Conservation (phyloP, 768 basidiomycete species). For the Kwoniella pini region DNA sequence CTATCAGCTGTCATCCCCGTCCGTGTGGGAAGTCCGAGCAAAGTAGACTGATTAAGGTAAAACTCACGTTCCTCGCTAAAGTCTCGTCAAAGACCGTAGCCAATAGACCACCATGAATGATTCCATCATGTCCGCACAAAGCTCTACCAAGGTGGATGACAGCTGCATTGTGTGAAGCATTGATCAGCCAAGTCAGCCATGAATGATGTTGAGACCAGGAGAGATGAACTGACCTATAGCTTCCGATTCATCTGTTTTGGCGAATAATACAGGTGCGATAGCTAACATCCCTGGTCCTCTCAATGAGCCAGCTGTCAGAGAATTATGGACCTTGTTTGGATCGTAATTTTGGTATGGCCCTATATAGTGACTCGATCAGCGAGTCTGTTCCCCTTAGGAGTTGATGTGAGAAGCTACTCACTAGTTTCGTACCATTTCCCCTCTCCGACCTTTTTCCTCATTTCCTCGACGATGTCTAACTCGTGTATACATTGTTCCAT, state of each 20-base stretch:
- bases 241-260: slow-evolving; percentile 73
- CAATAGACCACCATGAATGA: slow-evolving; percentile 88
- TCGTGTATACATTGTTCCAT: slow-evolving; percentile 71
- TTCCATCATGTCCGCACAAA: slow-evolving; percentile 85
- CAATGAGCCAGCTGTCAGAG: slow-evolving; percentile 79
- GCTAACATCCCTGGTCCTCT: slow-evolving; percentile 84
- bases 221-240: slow-evolving; percentile 56
- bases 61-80: slow-evolving; percentile 70
- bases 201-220: no score
- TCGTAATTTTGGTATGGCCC: slow-evolving; percentile 73
- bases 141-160: slow-evolving; percentile 81
- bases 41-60: no score
- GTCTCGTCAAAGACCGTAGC: slow-evolving; percentile 88
- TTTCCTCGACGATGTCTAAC: slow-evolving; percentile 63
- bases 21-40: no score
- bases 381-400: background rate
- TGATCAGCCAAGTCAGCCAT: no score
- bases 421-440: slow-evolving; percentile 54
- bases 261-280: slow-evolving; percentile 72
- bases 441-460: slow-evolving; percentile 56
- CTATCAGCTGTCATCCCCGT: no score
- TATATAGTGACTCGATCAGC: background rate
- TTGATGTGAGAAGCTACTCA: slow-evolving; percentile 29
- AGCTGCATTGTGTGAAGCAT: no score
- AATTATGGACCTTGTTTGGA: slow-evolving; percentile 74